Evolutionary conservation across 2,329 filamentous ascomycete species (phyloP).

Genomic region (Didymellaceae sp.): DNA sequence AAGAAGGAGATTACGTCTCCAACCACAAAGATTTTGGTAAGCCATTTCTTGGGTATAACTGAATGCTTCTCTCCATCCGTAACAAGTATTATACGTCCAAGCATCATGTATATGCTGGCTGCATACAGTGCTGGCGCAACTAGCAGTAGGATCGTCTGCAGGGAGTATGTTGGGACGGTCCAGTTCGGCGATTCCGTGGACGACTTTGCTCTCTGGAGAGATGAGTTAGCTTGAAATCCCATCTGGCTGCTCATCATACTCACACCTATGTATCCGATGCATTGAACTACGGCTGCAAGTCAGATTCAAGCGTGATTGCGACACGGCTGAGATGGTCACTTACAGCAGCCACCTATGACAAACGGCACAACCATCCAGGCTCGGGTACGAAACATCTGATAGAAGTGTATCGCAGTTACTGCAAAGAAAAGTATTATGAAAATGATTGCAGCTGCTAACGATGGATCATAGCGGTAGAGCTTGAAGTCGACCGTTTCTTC

Average conservation of each 20-base stretch:
- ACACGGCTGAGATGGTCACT: too few species aligned
- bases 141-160: constrained; percentile 53
- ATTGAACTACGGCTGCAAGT: constrained; percentile 51
- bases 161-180: too few species aligned
- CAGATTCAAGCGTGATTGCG: not conserved
- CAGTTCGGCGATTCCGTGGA: too few species aligned
- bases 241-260: constrained; percentile 27
- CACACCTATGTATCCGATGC: constrained; percentile 59
- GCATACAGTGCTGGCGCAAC: constrained; percentile 56
- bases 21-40: constrained; percentile 55
- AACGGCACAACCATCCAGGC: constrained; percentile 60
- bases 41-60: constrained; percentile 46
- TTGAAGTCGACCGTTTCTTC: too few species aligned
- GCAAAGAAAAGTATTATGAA: constrained; percentile 52
- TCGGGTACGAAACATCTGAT: constrained; percentile 51
- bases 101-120: constrained; percentile 56
- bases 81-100: constrained; percentile 52
- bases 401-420: constrained; percentile 29
- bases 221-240: constrained; percentile 40
- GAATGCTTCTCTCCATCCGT: constrained; percentile 47
- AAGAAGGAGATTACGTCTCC: constrained; percentile 55
- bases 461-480: constrained; percentile 55
- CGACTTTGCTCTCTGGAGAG: too few species aligned
- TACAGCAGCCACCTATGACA: constrained; percentile 58
- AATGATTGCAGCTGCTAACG: constrained; percentile 53